phyloP scores from a whole-genome alignment of 2,329 filamentous ascomycete species.

The Rhexocercosporidium sp. region DNA sequence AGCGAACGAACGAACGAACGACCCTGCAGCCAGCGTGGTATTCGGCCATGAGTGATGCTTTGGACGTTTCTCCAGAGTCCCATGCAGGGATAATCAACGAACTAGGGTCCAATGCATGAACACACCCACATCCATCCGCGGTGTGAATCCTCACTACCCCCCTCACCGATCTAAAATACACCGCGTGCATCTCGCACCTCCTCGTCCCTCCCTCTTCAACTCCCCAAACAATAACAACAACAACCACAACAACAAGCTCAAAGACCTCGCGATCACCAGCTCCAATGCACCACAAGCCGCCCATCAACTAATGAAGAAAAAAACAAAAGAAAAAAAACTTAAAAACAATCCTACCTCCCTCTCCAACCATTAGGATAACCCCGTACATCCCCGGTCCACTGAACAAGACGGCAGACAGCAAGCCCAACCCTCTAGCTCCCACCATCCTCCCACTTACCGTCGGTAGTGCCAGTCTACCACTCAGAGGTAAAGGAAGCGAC shows the following conservation, averaged over 20 bases:
- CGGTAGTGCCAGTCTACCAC: constrained; percentile 3
- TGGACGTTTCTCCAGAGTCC: too few species aligned
- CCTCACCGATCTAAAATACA: neutral
- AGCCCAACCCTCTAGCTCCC: too few species aligned
- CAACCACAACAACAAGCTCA: neutral
- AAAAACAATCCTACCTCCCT: neutral
- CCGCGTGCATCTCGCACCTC: neutral
- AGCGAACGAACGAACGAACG: too few species aligned
- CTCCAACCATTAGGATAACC: constrained; percentile 1
- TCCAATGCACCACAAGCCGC: neutral
- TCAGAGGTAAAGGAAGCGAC: neutral
- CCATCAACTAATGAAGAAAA: neutral
- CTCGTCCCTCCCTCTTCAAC: neutral
- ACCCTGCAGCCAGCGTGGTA: too few species aligned
- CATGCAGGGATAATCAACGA: too few species aligned
- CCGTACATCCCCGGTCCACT: too few species aligned
- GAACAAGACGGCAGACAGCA: too few species aligned
- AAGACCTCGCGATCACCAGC: too few species aligned
- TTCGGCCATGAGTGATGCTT: too few species aligned
- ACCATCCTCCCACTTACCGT: neutral
- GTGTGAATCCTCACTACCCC: neutral
- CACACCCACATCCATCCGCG: too few species aligned
- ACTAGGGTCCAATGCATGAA: too few species aligned
- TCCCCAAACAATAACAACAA: neutral
- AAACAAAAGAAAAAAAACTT: neutral